Evolutionary conservation across 2,329 filamentous ascomycete genomes (phyloP).

Genomic region (Gliomastix tumulicola): DNA sequence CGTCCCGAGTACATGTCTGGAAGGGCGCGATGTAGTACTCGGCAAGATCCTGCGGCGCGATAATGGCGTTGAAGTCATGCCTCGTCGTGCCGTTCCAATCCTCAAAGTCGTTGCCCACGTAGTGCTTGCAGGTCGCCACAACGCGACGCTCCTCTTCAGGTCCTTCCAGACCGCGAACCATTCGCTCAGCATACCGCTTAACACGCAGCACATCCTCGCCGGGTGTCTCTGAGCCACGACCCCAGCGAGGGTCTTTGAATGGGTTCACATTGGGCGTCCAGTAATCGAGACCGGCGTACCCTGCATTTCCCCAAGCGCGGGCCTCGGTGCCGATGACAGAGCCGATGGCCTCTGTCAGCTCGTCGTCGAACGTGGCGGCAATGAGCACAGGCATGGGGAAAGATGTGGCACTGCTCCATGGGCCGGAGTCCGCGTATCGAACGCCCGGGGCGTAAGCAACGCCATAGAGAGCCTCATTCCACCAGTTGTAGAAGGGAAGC

Average conservation of each 20-base stretch:
- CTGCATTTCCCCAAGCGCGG: slow-evolving; percentile 55
- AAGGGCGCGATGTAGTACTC: slow-evolving; percentile 64
- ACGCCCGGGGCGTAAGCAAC: slow-evolving; percentile 48
- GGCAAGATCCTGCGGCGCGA: slow-evolving; percentile 52
- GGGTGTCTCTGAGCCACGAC: slow-evolving; percentile 50
- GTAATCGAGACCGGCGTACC: slow-evolving; percentile 28
- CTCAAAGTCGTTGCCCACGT: slow-evolving; percentile 48
- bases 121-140: slow-evolving; percentile 52
- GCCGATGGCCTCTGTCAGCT: slow-evolving; percentile 48
- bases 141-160: slow-evolving; percentile 21
- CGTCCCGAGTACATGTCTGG: slow-evolving; percentile 51
- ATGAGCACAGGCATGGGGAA: slow-evolving; percentile 58
- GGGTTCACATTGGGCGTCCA: slow-evolving; percentile 59
- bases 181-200: slow-evolving; percentile 39
- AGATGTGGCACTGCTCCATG: slow-evolving; percentile 38
- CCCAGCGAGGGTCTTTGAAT: slow-evolving; percentile 55
- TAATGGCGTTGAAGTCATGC: slow-evolving; percentile 46
- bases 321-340: slow-evolving; percentile 50
- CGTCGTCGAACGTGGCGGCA: slow-evolving; percentile 56
- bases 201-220: slow-evolving; percentile 47
- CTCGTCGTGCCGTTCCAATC: slow-evolving; percentile 22
- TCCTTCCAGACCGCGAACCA: slow-evolving; percentile 45
- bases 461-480: slow-evolving; percentile 57
- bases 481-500: slow-evolving; percentile 52
- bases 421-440: slow-evolving; percentile 26